phyloP scores from a whole-genome alignment of 495 filamentous ascomycete genomes.

The Daldinia concentrica region DNA sequence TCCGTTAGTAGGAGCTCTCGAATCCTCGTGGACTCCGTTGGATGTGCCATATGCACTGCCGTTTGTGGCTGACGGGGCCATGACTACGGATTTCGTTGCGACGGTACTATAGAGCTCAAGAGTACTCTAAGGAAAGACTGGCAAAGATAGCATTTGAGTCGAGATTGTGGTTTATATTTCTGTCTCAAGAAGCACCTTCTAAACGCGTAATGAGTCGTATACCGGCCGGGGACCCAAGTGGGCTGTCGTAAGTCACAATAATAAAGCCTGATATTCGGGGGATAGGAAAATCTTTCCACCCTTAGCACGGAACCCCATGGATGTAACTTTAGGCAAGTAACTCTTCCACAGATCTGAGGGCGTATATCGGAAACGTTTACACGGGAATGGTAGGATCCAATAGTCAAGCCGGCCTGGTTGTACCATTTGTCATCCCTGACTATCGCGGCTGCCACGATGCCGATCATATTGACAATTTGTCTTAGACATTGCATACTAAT shows the following conservation, averaged over 20 bases:
- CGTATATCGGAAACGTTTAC: slow-evolving; percentile 44
- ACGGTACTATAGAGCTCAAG: slow-evolving; percentile 36
- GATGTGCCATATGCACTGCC: slow-evolving; percentile 50
- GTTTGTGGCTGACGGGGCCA: slow-evolving; percentile 56
- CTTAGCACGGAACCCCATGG: slow-evolving; percentile 43
- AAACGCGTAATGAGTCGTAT: slow-evolving; percentile 38
- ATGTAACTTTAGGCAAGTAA: slow-evolving; percentile 45
- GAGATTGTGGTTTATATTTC: slow-evolving; percentile 41
- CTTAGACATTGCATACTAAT: slow-evolving; percentile 35
- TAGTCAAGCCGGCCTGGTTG: slow-evolving; percentile 19
- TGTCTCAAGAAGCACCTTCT: slow-evolving; percentile 26
- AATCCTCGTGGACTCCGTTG: slow-evolving; percentile 41
- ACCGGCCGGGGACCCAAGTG: slow-evolving; percentile 3
- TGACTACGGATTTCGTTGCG: slow-evolving; percentile 47
- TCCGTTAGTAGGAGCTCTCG: slow-evolving; percentile 48
- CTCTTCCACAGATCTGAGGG: slow-evolving; percentile 29
- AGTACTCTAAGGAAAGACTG: slow-evolving; percentile 30
- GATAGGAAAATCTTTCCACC: slow-evolving; percentile 48
- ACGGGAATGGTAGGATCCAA: slow-evolving; percentile 39
- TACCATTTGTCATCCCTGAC: slow-evolving; percentile 45
- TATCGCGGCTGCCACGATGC: slow-evolving; percentile 24
- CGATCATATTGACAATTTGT: slow-evolving; percentile 42
- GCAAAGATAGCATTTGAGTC: slow-evolving; percentile 33
- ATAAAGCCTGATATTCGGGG: slow-evolving; percentile 42
- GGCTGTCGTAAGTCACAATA: slow-evolving; percentile 28